Percentiles rank a stretch among this genome's conserved stretches.
Evolutionary conservation across 768 basidiomycete genomes (phyloP).

Genomic region (Agaricus sinodeliciosus): DNA sequence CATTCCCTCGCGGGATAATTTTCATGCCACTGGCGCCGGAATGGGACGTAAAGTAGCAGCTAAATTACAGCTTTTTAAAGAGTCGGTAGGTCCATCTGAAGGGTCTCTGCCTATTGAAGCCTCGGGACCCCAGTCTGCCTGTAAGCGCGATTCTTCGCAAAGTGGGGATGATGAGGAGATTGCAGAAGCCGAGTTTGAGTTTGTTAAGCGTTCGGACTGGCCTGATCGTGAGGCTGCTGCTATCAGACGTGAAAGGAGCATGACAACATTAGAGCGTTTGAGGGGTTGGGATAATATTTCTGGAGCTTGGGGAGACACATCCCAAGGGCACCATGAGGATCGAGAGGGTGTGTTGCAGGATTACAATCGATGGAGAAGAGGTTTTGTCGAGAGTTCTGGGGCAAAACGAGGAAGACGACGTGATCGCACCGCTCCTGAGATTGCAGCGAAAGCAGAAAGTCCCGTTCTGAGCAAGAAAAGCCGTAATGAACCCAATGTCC

Average conservation of each 20-base stretch:
- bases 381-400: constrained; percentile 22
- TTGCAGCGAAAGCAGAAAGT: constrained; percentile 23
- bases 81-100: constrained; percentile 43
- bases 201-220: constrained; percentile 83
- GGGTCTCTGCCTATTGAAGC: constrained; percentile 24
- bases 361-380: constrained; percentile 52
- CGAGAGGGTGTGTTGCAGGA: constrained; percentile 42
- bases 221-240: constrained; percentile 73
- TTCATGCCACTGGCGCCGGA: constrained; percentile 31
- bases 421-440: constrained; percentile 43
- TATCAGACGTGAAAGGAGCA: constrained; percentile 62
- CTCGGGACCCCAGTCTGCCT: constrained; percentile 23
- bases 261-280: constrained; percentile 49
- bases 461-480: constrained; percentile 22
- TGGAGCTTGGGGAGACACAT: constrained; percentile 20
- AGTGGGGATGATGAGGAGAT: constrained; percentile 45
- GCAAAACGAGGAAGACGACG: constrained; percentile 56
- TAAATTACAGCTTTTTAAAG: constrained; percentile 76
- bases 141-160: constrained; percentile 21
- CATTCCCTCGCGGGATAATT: constrained; percentile 22
- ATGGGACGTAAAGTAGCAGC: constrained; percentile 83
- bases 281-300: constrained; percentile 42
- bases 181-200: constrained; percentile 66
- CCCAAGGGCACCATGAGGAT: constrained; percentile 23
- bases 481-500: constrained; percentile 30